Evolutionary conservation across 2,329 filamentous ascomycete genomes (phyloP), one percentile per base, ranked within the genome.

Genomic region (Curvularia eragrostidis): DNA sequence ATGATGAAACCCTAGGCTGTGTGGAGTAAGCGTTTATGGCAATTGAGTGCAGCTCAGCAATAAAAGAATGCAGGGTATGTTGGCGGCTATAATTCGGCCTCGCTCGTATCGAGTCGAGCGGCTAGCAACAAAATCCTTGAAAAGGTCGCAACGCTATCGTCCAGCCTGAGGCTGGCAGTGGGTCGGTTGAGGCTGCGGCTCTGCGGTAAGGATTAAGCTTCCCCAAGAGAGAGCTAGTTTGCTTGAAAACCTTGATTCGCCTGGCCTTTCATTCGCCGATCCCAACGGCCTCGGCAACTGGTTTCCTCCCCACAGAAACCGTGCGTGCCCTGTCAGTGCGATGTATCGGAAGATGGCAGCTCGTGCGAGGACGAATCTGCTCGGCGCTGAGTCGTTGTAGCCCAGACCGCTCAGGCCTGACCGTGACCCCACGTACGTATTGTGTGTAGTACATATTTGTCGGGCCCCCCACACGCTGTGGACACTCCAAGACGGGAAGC

Each of bases 111-210:
- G 36, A 48, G 21, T 26, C 42, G 42, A 53, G 60, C 56, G 62
- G 59, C 55, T 61, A 60, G 57, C 52, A 59, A 49, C 52, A 61
- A 61, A 61, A 55, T 48, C 43, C 39, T 44, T 54, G 52, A 52
- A 50, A 54, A 47, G 51, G 48, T 32, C 23, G 54, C 42, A 47
- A 43, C 62, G 59, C 62, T 64, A 66, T 59, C 12, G 36, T 43
- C 32, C 15, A 24, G 51, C 55, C 58, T 58, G 58, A 58, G 48
- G 52, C 51, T 52, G 41, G 55, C 49, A 44, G 58, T 59, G 58
- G 58, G 48, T 28, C 56, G 18, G 12, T 28, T 32, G 50, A 43
- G 44, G 36, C 48, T 39, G 54, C 48, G 55, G 55, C 51, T 58
- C 55, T 58, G 50, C 55, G 55, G 50, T 9, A 58, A 23, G 55